Evolutionary conservation across 371 early-diverging fungal species (phyloP), one percentile per base, ranked within the genome.

Genomic region (Mucor piriformis): DNA sequence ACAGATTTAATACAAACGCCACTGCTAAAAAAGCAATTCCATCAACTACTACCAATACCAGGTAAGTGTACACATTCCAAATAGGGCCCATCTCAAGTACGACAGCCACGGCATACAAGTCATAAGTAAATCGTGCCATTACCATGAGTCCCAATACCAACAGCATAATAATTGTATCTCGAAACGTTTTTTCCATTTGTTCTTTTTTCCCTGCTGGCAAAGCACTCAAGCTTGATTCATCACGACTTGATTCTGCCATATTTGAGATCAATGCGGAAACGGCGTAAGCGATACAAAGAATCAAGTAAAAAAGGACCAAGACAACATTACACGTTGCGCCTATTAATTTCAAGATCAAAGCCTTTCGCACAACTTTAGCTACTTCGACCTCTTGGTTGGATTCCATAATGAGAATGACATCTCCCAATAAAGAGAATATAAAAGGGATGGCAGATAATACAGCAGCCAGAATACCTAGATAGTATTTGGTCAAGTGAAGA

Each of bases 31-130:
- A 38, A 32, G 47, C n/a, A 11, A 54, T 20, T 10, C 61, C 61
- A 21, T 37, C 48, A 47, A 47, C 38, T 20, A 60, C 53, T 16
- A 53, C 53, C 20, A 60, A 18, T 8, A 54, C 38, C 10, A 53
- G n/a, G 18, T 60, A 48, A 10, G 37, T 23, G 37, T 46, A 24
- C 4, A 37, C 20, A 47, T 61, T 55, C 50, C 54, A 54, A 24
- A 54, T 16, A 42, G 61, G 61, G 6, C 55, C 55, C 8, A 18
- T 7, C 11, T 29, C 38, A 21, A 55, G 38, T 12, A 54, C 32
- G 24, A 21, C 20, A 4, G 49, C 24, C 6, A 47, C 27, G 12
- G 49, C 49, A 49, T 54, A 48, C 16, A 61, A 16, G 35, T 61
- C 50, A 34, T 61, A 55, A 8, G 33, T 11, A 40, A 40, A 55